phyloP scores from a whole-genome alignment of 768 basidiomycete species.

The Suillus luteus region DNA sequence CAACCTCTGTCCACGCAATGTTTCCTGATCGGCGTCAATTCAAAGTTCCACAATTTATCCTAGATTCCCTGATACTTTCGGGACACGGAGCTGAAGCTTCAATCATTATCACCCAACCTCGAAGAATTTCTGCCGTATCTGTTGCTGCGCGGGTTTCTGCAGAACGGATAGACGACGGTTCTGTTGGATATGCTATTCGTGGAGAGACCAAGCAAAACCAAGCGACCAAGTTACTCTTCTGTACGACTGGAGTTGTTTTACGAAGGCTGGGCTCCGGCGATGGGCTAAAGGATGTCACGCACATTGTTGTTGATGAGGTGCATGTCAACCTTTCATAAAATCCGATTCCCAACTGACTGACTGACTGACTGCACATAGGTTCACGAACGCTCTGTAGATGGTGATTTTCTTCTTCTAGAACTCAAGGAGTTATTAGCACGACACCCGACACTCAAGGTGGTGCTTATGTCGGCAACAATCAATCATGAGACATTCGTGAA shows the following conservation, averaged over 20 bases:
- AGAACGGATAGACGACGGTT: slow-evolving; percentile 75
- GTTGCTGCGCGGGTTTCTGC: slow-evolving; percentile 85
- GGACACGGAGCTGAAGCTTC: slow-evolving; percentile 63
- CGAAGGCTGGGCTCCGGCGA: slow-evolving; percentile 77
- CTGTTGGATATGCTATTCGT: slow-evolving; percentile 86
- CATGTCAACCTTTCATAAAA: slow-evolving; percentile 14
- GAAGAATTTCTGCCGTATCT: slow-evolving; percentile 85
- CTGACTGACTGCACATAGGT: slow-evolving; percentile 49
- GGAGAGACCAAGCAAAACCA: slow-evolving; percentile 74
- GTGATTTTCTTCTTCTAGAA: slow-evolving; percentile 86
- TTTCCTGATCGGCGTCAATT: slow-evolving; percentile 8
- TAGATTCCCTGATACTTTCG: slow-evolving; percentile 75
- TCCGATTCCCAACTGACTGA: not conserved
- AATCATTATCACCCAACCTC: slow-evolving; percentile 88
- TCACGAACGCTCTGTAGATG: slow-evolving; percentile 90
- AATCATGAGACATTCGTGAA: slow-evolving; percentile 82
- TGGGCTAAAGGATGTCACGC: slow-evolving; percentile 67
- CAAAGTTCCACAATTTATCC: slow-evolving; percentile 84
- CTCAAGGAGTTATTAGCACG: slow-evolving; percentile 70
- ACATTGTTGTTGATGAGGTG: slow-evolving; percentile 91
- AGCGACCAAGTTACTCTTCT: slow-evolving; percentile 80
- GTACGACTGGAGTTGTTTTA: slow-evolving; percentile 93
- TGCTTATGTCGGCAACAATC: slow-evolving; percentile 95
- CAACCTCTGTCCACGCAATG: slow-evolving; percentile 6
- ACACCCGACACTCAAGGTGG: slow-evolving; percentile 70